phyloP scores from a whole-genome alignment of 306 rosid species.

The Quercus dentata region DNA sequence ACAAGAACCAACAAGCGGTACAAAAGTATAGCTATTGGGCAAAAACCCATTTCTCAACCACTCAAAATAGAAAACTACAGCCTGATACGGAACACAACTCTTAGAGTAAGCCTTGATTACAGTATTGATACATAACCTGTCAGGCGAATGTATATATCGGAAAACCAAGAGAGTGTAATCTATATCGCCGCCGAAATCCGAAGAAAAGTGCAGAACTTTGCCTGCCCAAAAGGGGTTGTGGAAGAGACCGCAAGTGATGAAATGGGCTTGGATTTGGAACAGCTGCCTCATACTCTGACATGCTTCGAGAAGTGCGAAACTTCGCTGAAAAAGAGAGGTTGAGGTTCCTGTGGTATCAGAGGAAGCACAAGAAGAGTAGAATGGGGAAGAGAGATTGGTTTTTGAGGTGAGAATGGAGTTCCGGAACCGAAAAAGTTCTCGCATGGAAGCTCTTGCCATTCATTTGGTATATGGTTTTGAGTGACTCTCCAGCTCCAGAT shows the following conservation, averaged over 20 bases:
- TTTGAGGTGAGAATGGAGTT: constrained; percentile 24
- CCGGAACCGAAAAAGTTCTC: constrained; percentile 33
- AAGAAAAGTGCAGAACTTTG: constrained; percentile 53
- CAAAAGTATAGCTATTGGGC: constrained; percentile 58
- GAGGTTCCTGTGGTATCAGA: neutral
- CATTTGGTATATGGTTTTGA: constrained; percentile 28
- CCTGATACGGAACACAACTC: constrained; percentile 32
- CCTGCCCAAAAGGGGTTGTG: constrained; percentile 54
- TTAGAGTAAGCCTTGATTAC: constrained; percentile 48
- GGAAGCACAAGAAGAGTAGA: constrained; percentile 8
- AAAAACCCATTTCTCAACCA: constrained; percentile 33
- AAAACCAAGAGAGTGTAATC: constrained; percentile 43
- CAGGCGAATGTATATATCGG: constrained; percentile 25
- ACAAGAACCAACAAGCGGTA: constrained; percentile 52
- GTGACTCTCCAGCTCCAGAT: neutral
- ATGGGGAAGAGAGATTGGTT: constrained; percentile 14
- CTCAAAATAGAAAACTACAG: constrained; percentile 44
- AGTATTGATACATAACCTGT: constrained; percentile 54
- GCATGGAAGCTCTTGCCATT: constrained; percentile 63
- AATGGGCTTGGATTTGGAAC: constrained; percentile 58
- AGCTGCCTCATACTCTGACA: constrained; percentile 34
- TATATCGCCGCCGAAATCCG: constrained; percentile 39
- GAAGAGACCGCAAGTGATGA: constrained; percentile 38
- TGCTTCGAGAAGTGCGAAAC: constrained; percentile 13
- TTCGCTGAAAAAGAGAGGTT: neutral